A percentile compares a stretch with the other conserved stretches of the same genome.
Evolutionary conservation across 2,329 filamentous ascomycete species (phyloP).

Genomic region (Penicillium sclerotigenum): DNA sequence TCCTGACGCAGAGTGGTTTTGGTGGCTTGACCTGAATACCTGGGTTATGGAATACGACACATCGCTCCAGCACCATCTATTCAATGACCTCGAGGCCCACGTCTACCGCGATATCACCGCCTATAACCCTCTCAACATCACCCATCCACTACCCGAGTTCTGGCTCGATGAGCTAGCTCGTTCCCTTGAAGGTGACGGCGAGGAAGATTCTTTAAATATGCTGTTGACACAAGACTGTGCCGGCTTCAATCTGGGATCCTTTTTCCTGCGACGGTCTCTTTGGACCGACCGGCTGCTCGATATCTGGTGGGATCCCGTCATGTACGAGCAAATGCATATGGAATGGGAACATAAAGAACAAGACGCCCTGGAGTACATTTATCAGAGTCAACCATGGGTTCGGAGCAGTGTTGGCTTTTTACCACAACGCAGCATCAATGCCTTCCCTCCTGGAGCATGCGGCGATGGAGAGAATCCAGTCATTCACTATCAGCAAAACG

Average conservation of each 20-base stretch:
- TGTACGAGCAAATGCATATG: slow-evolving; percentile 98
- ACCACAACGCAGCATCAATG: slow-evolving; percentile 88
- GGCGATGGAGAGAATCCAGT: slow-evolving; percentile 58
- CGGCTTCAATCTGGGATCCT: slow-evolving; percentile 94
- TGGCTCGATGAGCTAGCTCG: slow-evolving; percentile 74
- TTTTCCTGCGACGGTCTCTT: slow-evolving; percentile 78
- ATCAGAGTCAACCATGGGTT: slow-evolving; percentile 88
- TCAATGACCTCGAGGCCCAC: slow-evolving; percentile 69
- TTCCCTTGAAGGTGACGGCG: slow-evolving; percentile 73
- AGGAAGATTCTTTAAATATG: slow-evolving; percentile 76
- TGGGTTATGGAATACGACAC: slow-evolving; percentile 95
- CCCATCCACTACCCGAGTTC: slow-evolving; percentile 69
- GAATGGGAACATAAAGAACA: slow-evolving; percentile 99
- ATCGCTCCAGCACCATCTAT: slow-evolving; percentile 86
- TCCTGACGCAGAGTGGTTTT: slow-evolving; percentile 96
- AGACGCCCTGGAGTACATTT: slow-evolving; percentile 89
- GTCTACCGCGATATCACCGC: slow-evolving; percentile 94
- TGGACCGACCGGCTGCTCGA: slow-evolving; percentile 93
- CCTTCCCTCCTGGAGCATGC: slow-evolving; percentile 88
- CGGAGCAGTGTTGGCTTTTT: slow-evolving; percentile 84
- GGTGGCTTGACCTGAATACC: slow-evolving; percentile 98
- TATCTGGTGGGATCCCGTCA: slow-evolving; percentile 97
- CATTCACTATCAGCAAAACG: slow-evolving; percentile 81
- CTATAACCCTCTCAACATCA: slow-evolving; percentile 93
- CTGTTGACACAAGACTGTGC: slow-evolving; percentile 89